These are phyloP conservation scores for Auriculariales sp. DNA, from an alignment of 768 basidiomycete species.

Conservation along the genomic window DNA sequence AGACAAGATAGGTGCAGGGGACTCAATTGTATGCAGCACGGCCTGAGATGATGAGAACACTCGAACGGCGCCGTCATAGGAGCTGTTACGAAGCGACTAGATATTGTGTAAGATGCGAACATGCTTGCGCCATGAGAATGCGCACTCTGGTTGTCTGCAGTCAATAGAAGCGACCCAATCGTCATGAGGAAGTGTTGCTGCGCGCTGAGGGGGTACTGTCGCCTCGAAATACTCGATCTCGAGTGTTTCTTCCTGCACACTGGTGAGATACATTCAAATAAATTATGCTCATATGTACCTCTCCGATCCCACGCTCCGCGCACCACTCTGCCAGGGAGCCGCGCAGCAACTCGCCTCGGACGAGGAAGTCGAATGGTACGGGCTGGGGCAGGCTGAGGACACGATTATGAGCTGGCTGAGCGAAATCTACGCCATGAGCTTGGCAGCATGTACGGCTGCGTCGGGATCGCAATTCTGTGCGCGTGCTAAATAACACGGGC, in stretches of 20 bases:
- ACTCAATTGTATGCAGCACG: slow-evolving; percentile 35
- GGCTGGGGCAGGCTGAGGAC: slow-evolving; percentile 60
- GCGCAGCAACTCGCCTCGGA: slow-evolving; percentile 68
- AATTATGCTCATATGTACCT: slow-evolving; percentile 28
- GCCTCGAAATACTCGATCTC: slow-evolving; percentile 89
- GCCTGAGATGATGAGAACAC: slow-evolving; percentile 59
- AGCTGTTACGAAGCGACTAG: slow-evolving; percentile 62
- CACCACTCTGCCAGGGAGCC: slow-evolving; percentile 64
- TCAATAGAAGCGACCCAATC: slow-evolving; percentile 88
- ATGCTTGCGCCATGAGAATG: neutral
- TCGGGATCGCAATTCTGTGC: too few relatives aligned
- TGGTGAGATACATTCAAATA: neutral
- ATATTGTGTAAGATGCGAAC: neutral
- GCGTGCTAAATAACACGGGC: too few relatives aligned
- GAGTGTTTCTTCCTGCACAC: slow-evolving; percentile 72
- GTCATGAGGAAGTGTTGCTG: slow-evolving; percentile 69
- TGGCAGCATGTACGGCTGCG: slow-evolving; percentile 88
- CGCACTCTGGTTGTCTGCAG: slow-evolving; percentile 40
- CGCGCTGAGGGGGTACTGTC: slow-evolving; percentile 70
- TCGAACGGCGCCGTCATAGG: slow-evolving; percentile 69
- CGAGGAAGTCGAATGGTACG: slow-evolving; percentile 86
- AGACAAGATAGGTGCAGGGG: slow-evolving; percentile 40
- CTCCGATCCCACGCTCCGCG: slow-evolving; percentile 48
- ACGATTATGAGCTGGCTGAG: slow-evolving; percentile 96
- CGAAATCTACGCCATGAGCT: slow-evolving; percentile 80